These are phyloP conservation scores for Ailanthus altissimus DNA, from an alignment of 345 rosid species.

Conservation along the genomic window DNA sequence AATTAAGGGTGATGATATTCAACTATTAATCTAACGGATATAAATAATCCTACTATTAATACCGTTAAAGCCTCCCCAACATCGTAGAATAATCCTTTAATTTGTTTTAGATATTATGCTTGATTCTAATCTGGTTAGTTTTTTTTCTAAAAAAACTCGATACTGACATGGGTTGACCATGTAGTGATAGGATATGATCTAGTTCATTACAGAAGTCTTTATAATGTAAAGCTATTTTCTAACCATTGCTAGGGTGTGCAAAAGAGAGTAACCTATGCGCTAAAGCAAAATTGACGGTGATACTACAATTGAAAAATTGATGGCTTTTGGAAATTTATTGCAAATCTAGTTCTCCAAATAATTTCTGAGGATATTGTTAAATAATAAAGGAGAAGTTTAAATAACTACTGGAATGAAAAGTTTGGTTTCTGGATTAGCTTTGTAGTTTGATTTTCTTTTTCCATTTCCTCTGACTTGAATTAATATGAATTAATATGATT, in stretches of 20 bases:
- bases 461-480: not conserved
- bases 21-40: too few species aligned
- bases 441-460: not conserved
- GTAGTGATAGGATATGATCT: not conserved
- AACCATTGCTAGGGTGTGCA: not conserved
- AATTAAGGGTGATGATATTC: too few species aligned
- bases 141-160: not conserved
- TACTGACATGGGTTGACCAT: not conserved
- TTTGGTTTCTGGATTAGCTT: not conserved
- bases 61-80: too few species aligned
- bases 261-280: not conserved
- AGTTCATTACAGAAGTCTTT: not conserved
- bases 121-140: not conserved
- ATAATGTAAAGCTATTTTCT: not conserved
- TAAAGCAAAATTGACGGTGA: not conserved
- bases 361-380: not conserved
- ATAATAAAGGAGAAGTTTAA: not conserved
- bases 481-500: not conserved
- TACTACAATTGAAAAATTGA: not conserved
- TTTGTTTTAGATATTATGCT: not conserved
- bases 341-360: not conserved
- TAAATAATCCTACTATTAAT: too few species aligned
- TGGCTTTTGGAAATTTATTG: not conserved
- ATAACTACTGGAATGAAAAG: not conserved
- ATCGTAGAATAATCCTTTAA: too few species aligned